Evolutionary conservation across 2,329 filamentous ascomycete genomes (phyloP).

Genomic region (Lecanicillium sp.): DNA sequence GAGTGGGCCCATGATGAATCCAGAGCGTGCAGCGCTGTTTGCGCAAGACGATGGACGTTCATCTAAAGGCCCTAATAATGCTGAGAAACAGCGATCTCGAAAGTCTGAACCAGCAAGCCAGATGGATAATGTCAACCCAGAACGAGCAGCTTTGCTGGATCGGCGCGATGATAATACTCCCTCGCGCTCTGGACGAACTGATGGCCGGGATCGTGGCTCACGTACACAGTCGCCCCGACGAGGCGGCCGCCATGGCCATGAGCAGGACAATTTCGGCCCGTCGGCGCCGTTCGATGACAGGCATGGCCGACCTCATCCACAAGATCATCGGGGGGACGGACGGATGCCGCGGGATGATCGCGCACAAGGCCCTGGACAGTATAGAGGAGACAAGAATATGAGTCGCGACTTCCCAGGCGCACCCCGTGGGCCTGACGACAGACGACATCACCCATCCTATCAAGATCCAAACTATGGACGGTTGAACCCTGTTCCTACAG

Average conservation of each 20-base stretch:
- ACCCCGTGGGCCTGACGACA: slow-evolving; percentile 33
- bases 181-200: slow-evolving; percentile 33
- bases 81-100: slow-evolving; percentile 22
- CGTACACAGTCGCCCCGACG: slow-evolving; percentile 42
- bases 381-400: slow-evolving; percentile 16
- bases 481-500: slow-evolving; percentile 42
- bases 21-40: slow-evolving; percentile 44
- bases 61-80: slow-evolving; percentile 16
- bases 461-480: slow-evolving; percentile 57
- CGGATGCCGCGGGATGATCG: slow-evolving; percentile 19
- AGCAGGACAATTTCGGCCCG: slow-evolving; percentile 14
- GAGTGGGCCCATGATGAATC: slow-evolving; percentile 44
- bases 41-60: slow-evolving; percentile 22
- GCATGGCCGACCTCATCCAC: slow-evolving; percentile 29
- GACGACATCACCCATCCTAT: slow-evolving; percentile 38
- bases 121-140: slow-evolving; percentile 36
- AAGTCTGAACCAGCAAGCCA: slow-evolving; percentile 18
- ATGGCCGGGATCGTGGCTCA: slow-evolving; percentile 32
- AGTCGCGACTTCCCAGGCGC: slow-evolving; percentile 25
- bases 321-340: too few relatives aligned
- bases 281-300: slow-evolving; percentile 39
- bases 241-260: slow-evolving; percentile 22
- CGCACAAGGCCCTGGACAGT: slow-evolving; percentile 23
- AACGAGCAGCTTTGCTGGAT: slow-evolving; percentile 36
- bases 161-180: slow-evolving; percentile 25